A percentile compares a stretch with the other conserved stretches of the same genome.
Conservation (phyloP, 192 early-diverging fungal species). For the Geranomyces variabilis region DNA sequence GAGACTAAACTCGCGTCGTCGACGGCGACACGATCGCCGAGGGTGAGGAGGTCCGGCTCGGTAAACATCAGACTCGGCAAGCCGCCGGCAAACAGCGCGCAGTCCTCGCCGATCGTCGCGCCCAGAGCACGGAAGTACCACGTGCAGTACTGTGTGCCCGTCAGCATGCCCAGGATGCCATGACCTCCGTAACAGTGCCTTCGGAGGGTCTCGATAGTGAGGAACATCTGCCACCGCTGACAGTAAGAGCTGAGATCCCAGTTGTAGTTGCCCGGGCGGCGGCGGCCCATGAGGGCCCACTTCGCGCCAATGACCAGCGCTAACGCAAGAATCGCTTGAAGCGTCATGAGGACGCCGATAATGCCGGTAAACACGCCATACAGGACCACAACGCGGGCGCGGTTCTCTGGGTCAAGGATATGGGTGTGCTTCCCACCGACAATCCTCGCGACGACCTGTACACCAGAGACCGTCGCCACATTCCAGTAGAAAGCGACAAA, state of each 20-base stretch:
- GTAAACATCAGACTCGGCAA: constrained; percentile 53
- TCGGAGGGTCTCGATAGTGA: constrained; percentile 38
- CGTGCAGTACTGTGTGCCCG: constrained; percentile 44
- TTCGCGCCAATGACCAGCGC: constrained; percentile 40
- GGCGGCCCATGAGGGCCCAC: constrained; percentile 45
- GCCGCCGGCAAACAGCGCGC: constrained; percentile 53
- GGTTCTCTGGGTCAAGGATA: not conserved
- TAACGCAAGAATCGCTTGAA: constrained; percentile 20
- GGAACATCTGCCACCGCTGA: constrained; percentile 53
- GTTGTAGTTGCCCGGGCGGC: constrained; percentile 43
- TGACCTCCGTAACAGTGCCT: constrained; percentile 3
- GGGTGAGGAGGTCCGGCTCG: constrained; percentile 50
- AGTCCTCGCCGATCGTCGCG: constrained; percentile 44
- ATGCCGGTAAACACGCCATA: not conserved
- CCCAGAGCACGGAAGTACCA: constrained; percentile 49
- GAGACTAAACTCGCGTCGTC: constrained; percentile 48
- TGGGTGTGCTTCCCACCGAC: not conserved
- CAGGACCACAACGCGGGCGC: not conserved
- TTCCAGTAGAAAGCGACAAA: constrained; percentile 5
- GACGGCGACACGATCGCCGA: constrained; percentile 45
- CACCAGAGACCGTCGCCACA: not conserved
- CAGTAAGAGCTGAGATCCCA: constrained; percentile 55
- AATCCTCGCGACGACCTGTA: not conserved
- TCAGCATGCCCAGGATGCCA: constrained; percentile 41
- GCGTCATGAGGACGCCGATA: constrained; percentile 2